Conservation (phyloP, 805 yeast species). For the Hanseniaspora clermontiae region DNA sequence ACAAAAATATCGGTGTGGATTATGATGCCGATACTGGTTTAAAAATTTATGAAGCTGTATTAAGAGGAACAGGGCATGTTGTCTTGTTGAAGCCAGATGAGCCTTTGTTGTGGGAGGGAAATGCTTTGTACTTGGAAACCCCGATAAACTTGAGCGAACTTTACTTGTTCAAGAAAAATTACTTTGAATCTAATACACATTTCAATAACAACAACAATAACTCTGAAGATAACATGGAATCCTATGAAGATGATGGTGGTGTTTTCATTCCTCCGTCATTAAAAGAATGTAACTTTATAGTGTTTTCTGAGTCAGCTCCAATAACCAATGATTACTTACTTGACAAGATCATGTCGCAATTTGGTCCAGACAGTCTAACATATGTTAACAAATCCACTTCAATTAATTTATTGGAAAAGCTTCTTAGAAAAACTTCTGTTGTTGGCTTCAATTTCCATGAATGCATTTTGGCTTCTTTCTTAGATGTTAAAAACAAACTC, state of each 20-base stretch:
- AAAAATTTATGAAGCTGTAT: constrained; percentile 17
- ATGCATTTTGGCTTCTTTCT: constrained; percentile 49
- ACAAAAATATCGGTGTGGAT: background rate
- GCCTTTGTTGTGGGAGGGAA: constrained; percentile 86
- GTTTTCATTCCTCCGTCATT: constrained; percentile 19
- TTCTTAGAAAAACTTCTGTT: constrained; percentile 52
- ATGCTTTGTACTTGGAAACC: constrained; percentile 42
- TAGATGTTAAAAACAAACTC: constrained; percentile 38
- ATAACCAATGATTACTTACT: constrained; percentile 43
- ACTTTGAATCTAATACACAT: background rate
- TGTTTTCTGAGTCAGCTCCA: constrained; percentile 61
- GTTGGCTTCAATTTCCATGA: constrained; percentile 56
- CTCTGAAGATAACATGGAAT: background rate
- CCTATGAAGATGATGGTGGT: constrained; percentile 34
- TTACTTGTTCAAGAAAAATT: constrained; percentile 1
- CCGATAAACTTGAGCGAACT: constrained; percentile 26
- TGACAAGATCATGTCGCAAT: constrained; percentile 39
- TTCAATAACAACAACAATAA: background rate
- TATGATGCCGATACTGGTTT: background rate
- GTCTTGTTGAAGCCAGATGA: constrained; percentile 65
- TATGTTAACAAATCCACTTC: constrained; percentile 59
- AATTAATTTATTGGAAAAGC: constrained; percentile 56
- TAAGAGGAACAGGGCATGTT: constrained; percentile 43
- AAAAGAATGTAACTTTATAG: constrained; percentile 42
- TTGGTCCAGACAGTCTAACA: constrained; percentile 43